phyloP scores from a whole-genome alignment of 179 eudicot genomes.

The Silene vulgaris region DNA sequence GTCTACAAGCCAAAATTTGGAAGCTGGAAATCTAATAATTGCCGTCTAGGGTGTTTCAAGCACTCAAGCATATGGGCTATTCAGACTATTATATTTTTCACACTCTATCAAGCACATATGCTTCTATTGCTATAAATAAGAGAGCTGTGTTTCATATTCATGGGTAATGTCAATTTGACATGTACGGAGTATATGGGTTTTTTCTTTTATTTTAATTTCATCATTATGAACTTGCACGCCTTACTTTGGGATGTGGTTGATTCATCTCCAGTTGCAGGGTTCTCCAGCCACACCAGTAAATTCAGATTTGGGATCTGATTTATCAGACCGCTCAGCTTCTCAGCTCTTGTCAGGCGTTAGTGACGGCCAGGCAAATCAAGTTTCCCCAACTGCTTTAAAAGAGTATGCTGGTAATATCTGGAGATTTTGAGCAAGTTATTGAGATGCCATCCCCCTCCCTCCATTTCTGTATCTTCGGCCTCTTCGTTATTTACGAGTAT shows the following conservation, averaged over 20 bases:
- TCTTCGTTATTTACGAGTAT: neutral
- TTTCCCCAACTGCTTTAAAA: constrained; percentile 28
- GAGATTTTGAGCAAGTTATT: neutral
- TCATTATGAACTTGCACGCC: constrained; percentile 20
- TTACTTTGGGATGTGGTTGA: constrained; percentile 23
- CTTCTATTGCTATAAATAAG: neutral
- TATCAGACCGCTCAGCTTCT: constrained; percentile 49
- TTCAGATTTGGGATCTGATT: constrained; percentile 48
- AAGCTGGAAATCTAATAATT: neutral
- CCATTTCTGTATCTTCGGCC: neutral
- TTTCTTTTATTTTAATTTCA: neutral
- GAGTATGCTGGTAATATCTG: constrained; percentile 37
- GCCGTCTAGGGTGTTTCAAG: neutral
- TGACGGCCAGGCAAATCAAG: constrained; percentile 41
- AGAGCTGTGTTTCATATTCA: neutral
- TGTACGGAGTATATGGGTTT: no score
- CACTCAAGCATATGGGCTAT: neutral
- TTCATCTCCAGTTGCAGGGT: constrained; percentile 47
- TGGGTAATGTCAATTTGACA: neutral
- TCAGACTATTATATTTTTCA: neutral
- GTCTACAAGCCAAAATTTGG: neutral
- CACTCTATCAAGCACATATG: neutral
- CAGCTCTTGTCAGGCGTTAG: constrained; percentile 49
- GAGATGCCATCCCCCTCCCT: neutral
- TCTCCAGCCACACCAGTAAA: constrained; percentile 56